Evolutionary conservation across 2,329 filamentous ascomycete genomes (phyloP).

Genomic region (Nothopassalora personata): DNA sequence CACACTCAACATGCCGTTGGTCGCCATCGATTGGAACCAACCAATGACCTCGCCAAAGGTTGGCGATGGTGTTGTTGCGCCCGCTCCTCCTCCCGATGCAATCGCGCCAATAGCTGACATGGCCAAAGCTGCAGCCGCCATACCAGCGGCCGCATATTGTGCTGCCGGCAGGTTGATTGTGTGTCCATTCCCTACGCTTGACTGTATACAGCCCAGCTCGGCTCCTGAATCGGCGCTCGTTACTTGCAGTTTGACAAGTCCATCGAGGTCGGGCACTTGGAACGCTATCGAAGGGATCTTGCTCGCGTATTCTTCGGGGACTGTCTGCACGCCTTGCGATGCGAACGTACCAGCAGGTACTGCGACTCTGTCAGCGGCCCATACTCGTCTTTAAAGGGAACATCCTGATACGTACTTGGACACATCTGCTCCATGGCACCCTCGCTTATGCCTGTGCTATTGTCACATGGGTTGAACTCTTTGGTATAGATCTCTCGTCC

Average conservation of each 20-base stretch:
- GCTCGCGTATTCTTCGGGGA: slow-evolving; percentile 65
- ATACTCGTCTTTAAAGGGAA: not conserved
- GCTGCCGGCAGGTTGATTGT: slow-evolving; percentile 69
- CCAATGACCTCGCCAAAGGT: slow-evolving; percentile 79
- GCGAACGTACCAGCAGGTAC: slow-evolving; percentile 71
- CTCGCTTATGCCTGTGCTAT: slow-evolving; percentile 1
- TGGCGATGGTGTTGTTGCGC: slow-evolving; percentile 65
- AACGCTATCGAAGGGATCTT: slow-evolving; percentile 87
- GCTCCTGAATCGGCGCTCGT: slow-evolving; percentile 54
- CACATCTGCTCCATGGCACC: slow-evolving; percentile 65
- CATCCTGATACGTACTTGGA: slow-evolving; percentile 56
- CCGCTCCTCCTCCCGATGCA: slow-evolving; percentile 51
- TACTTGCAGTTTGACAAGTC: slow-evolving; percentile 73
- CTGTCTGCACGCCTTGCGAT: slow-evolving; percentile 64
- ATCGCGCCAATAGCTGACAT: slow-evolving; percentile 67
- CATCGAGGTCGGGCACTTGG: slow-evolving; percentile 81
- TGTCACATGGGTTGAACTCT: slow-evolving; percentile 75
- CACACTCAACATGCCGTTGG: slow-evolving; percentile 94
- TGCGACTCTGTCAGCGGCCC: slow-evolving; percentile 30
- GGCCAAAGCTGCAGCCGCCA: slow-evolving; percentile 76
- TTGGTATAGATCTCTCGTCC: slow-evolving; percentile 74
- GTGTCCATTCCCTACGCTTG: slow-evolving; percentile 81
- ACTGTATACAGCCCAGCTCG: slow-evolving; percentile 75
- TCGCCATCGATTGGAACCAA: slow-evolving; percentile 89
- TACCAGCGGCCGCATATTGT: slow-evolving; percentile 74